Base-by-base conservation (phyloP, 345 rosid genomes). In the Rhizophora mangle region DNA sequence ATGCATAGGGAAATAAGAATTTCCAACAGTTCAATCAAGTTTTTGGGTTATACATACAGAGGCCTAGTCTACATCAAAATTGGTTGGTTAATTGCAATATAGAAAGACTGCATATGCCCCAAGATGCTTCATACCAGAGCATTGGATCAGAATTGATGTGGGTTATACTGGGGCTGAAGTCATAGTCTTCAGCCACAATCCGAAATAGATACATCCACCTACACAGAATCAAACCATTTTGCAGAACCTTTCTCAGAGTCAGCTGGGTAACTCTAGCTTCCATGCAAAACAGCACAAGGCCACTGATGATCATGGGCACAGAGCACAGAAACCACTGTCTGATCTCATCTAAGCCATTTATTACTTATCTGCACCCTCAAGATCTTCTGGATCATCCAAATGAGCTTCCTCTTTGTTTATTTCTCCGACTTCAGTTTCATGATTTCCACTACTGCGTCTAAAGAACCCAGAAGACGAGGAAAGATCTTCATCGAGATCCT, bases 381-480 rank as follows among this genome's bases (percentile, higher is more conserved):
- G 88, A 74, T 95, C 99, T 68, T 95, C 99, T 75, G 87, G 94
- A 80, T 95, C 99, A 72, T 95, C 99, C 65, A 89, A 70, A 36
- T 80, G 90, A 55, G 87, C 74, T 76, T 89, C 92, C 78, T 95
- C 99, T 75, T 88, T 89, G 74, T 72, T 92, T 54, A 78, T 71
- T 82, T 86, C 97, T 58, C 83, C 83, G 60, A 85, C 86, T 67
- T 77, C 88, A 46, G 59, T 81, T 74, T 89, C 95, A n/a, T 81
- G 81, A 71, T 74, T 87, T 60, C 81, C 80, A 54, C 79, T 79
- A 70, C 63, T 68, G 34, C 62, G 74, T 72, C 83, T 76, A 31
- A 92, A 89, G 70, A 95, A 95, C 72, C 91, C 90, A 0, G 93
- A 85, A 47, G 88, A 85, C 2, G 84, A 83, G 22, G 86, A 76